phyloP scores from a whole-genome alignment of 1,284 basidiomycete species.

The Somion occarium region DNA sequence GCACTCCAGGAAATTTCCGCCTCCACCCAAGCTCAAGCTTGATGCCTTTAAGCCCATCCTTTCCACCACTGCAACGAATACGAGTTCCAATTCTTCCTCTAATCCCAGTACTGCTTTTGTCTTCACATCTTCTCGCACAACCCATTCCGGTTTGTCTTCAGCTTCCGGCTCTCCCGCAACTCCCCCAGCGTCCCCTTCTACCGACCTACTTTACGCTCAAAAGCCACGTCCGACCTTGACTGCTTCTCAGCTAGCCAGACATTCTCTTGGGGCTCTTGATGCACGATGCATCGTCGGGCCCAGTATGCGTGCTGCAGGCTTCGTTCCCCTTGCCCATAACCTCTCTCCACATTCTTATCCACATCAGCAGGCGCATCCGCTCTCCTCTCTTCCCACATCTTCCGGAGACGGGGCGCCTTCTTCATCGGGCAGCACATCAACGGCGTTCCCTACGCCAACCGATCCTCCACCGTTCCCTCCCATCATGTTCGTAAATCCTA shows the following conservation, averaged over 20 bases:
- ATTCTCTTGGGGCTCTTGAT: slow-evolving; percentile 26
- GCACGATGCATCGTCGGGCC: slow-evolving; percentile 26
- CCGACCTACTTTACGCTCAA: slow-evolving; percentile 4
- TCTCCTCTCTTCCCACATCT: not conserved
- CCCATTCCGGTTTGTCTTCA: slow-evolving; percentile 11
- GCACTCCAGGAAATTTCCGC: slow-evolving; percentile 16
- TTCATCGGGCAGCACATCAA: slow-evolving; percentile 6
- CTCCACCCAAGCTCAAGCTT: slow-evolving; percentile 24
- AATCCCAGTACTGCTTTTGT: slow-evolving; percentile 22
- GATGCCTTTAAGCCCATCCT: slow-evolving; percentile 22
- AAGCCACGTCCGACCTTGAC: slow-evolving; percentile 15
- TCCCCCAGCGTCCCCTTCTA: slow-evolving; percentile 8
- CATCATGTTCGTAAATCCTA: slow-evolving; percentile 23
- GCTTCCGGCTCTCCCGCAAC: slow-evolving; percentile 6
- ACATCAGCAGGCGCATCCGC: not conserved
- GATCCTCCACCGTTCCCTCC: slow-evolving; percentile 28
- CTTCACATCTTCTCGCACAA: slow-evolving; percentile 26
- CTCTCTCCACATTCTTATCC: slow-evolving; percentile 6
- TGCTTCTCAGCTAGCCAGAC: slow-evolving; percentile 21
- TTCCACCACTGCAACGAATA: slow-evolving; percentile 31
- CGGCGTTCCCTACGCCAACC: slow-evolving; percentile 17
- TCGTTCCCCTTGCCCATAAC: slow-evolving; percentile 23
- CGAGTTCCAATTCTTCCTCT: slow-evolving; percentile 49
- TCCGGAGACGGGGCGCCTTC: not conserved
- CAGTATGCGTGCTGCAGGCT: slow-evolving; percentile 29